phyloP scores from a whole-genome alignment of 306 rosid genomes.

The Glycyrrhiza uralensis region DNA sequence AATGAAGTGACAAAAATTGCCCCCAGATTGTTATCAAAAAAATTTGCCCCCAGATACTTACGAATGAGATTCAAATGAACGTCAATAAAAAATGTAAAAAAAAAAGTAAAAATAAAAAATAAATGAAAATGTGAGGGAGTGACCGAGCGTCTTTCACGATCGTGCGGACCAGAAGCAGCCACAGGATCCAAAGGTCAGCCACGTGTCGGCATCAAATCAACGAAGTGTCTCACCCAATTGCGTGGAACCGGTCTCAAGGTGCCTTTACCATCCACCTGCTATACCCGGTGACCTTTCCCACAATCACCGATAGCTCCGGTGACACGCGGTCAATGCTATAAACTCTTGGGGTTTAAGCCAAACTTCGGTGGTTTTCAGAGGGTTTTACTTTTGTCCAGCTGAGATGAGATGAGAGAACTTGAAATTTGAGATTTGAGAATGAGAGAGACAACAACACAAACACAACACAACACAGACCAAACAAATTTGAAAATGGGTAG shows the following conservation, averaged over 20 bases:
- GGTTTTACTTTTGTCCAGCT: conserved; percentile 56
- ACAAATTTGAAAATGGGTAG: conserved; percentile 25
- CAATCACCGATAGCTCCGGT: conserved; percentile 58
- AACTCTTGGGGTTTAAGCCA: conserved; percentile 83
- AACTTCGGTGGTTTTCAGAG: conserved; percentile 59
- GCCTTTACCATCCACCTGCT: conserved; percentile 45
- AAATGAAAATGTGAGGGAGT: conserved; percentile 34
- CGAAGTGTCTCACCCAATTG: conserved; percentile 40
- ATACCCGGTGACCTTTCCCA: conserved; percentile 40
- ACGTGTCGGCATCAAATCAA: conserved; percentile 48
- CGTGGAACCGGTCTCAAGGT: conserved; percentile 74
- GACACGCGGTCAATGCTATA: conserved; percentile 65
- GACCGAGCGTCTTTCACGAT: conserved; percentile 76
- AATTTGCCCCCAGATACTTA: background rate
- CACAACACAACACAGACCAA: background rate
- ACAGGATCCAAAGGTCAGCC: background rate
- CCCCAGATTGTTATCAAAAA: too few species aligned
- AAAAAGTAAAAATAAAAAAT: background rate
- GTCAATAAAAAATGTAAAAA: background rate
- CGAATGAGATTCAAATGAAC: background rate
- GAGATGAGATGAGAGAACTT: background rate
- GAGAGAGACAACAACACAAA: background rate
- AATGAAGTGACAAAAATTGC: background rate
- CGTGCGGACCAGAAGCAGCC: conserved; percentile 57
- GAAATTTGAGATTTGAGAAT: background rate